Base-by-base conservation (phyloP, 1,284 basidiomycete species). In the Puccinia horiana region DNA sequence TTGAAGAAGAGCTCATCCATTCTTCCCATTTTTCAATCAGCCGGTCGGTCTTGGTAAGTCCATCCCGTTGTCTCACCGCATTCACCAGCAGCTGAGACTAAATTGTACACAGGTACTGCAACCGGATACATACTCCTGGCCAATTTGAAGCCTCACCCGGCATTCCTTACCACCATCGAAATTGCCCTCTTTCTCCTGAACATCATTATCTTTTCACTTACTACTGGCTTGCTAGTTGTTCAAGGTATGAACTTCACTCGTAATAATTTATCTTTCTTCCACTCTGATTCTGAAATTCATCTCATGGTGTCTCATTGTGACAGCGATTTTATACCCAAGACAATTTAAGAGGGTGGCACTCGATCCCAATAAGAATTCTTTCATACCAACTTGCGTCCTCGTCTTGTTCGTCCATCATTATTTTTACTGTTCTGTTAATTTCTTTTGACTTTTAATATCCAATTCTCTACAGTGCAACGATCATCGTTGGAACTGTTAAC, bases 351-450 rank as follows among this genome's bases (percentile, higher is more conserved):
- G 76, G 49, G 76, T 78, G 14, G 47, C 63, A 14, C 58, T 78
- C 26, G 76, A 78, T 40, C 76, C 76, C 11, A 78, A 69, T 47
- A 47, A 63, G 37, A 78, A 78, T 47, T 67, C 76, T 1, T 78
- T 78, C 35, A 78, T 78, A 49, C 76, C 76, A 67, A 78, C 76
- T 44, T 78, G 58, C 63, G 76, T 65, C 2, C 63, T 78, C 18
- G 63, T 65, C 54, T 69, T 78, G 76, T 78, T 65, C 14, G 63
- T 78, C 54, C 26, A 63, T 65, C 6, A 40, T 47, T n/a, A n/a
- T 67, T 47, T 47, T 47, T 47, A 8, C 63, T 35, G 14, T 20
- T 69, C 52, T 26, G 12, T 67, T 3, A 37, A 47, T 29, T 6
- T 3, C 18, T 44, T 61, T 63, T 26, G 32, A 42, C n/a, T 69